Conservation (phyloP, 495 filamentous ascomycete species). For the Aspergillus sclerotiicarbonarius region DNA sequence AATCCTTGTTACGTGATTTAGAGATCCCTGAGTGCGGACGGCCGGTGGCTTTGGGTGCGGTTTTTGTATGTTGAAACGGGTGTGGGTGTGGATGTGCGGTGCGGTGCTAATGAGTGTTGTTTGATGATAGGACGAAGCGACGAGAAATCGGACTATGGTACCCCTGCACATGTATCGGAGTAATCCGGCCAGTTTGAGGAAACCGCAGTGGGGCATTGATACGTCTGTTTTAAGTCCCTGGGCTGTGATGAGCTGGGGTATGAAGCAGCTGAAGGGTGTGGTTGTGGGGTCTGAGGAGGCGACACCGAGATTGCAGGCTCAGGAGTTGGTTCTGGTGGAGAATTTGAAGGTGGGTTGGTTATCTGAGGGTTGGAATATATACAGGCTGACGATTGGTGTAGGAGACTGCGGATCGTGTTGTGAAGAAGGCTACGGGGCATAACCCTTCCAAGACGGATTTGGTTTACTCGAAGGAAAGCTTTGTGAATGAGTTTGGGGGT, state of each 20-base stretch:
- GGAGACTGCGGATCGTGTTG: conserved; percentile 44
- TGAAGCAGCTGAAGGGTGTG: conserved; percentile 65
- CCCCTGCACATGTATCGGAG: conserved; percentile 61
- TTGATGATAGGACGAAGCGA: conserved; percentile 58
- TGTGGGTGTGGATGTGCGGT: neutral
- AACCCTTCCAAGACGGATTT: conserved; percentile 54
- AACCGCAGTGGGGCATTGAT: conserved; percentile 55
- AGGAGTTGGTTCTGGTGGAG: conserved; percentile 50
- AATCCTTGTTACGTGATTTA: conserved; percentile 66
- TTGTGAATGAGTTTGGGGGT: conserved; percentile 56
- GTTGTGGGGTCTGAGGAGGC: conserved; percentile 44
- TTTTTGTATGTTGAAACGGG: conserved; percentile 53
- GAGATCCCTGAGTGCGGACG: conserved; percentile 77
- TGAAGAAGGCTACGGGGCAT: conserved; percentile 41
- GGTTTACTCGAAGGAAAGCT: conserved; percentile 64
- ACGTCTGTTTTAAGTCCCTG: conserved; percentile 48
- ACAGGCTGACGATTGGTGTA: conserved; percentile 20
- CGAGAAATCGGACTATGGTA: conserved; percentile 65
- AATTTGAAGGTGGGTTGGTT: conserved; percentile 49
- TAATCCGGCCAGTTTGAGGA: conserved; percentile 52
- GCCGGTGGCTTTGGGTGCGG: conserved; percentile 77
- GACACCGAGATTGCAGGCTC: conserved; percentile 30
- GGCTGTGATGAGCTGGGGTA: conserved; percentile 70
- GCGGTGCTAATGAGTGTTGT: conserved; percentile 4
- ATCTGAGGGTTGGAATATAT: neutral